Base-by-base conservation (phyloP, 805 yeast genomes). In the Starmerella etchellsii region DNA sequence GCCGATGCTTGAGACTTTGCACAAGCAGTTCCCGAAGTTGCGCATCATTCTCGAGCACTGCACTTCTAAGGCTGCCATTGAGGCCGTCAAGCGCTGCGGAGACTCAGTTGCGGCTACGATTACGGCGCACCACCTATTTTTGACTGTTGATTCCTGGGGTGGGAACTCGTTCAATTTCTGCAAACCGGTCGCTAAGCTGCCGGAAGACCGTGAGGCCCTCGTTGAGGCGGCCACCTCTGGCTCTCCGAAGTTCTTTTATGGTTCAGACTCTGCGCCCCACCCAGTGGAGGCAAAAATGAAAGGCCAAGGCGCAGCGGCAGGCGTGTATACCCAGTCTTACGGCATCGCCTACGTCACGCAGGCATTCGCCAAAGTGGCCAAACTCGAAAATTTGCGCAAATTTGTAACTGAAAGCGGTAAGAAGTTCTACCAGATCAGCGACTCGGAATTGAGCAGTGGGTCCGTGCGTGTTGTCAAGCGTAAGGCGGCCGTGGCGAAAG, bases 241-340 rank as follows among this genome's bases (percentile, higher is more conserved):
- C 4, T 76, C 80, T 51, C 83, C 94, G 31, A 87, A 77, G 67
- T 91, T 87, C 61, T 83, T 91, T 66, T 91, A 87, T 57, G 99
- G 99, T 6, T 82, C 95, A 1, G 99, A 91, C 60, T 83, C 95
- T 19, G 99, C 99, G 24, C 99, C 98, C 21, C 98, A 91, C 59
- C 94, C 95, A 7, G 55, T 82, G 21, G 72, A 73, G 47, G 76
- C 76, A 44, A 93, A 93, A 61, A 68, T 82, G 21, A 78, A 71
- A 46, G 84, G 75, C 50, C 65, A 68, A 28, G 88, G 87, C 19
- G 96, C 88, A 15, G 84, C 96, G 54, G 99, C 99, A n/a, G 99
- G 99, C 55, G 95, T 91, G 8, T 91, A 73, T 62, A 82, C 97
- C 2, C 98, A 91, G 60, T 71, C 82, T 19, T 73, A 73, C 52